Evolutionary conservation across 1,284 basidiomycete species (phyloP).

Genomic region (Cutaneotrichosporon mucoides): DNA sequence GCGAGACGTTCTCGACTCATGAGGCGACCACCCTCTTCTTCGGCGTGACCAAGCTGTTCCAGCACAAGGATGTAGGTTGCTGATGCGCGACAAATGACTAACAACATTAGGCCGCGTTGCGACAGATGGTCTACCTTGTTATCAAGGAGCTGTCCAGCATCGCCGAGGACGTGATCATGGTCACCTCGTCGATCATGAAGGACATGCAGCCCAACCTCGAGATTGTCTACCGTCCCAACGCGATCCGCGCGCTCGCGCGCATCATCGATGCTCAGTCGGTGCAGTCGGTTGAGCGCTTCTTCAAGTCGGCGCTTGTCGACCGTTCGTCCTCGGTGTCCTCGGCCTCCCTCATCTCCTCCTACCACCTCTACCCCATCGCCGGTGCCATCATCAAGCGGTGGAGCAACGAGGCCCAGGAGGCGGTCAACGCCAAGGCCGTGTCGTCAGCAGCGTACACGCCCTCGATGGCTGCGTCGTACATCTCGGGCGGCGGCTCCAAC

Average conservation of each 20-base stretch:
- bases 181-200: slow-evolving; percentile 99
- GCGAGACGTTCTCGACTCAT: slow-evolving; percentile 90
- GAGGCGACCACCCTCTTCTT: slow-evolving; percentile 99
- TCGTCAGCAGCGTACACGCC: slow-evolving; percentile 53
- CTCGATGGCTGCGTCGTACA: slow-evolving; percentile 57
- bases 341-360: slow-evolving; percentile 92
- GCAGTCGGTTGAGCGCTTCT: slow-evolving; percentile 97
- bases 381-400: slow-evolving; percentile 95
- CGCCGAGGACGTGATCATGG: slow-evolving; percentile 99
- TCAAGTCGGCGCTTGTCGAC: slow-evolving; percentile 99
- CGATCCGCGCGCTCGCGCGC: slow-evolving; percentile 90
- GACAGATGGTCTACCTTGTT: slow-evolving; percentile 97
- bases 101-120: slow-evolving; percentile 72
- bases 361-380: slow-evolving; percentile 90
- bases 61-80: slow-evolving; percentile 91
- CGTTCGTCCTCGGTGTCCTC: slow-evolving; percentile 93
- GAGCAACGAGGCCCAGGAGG: slow-evolving; percentile 98
- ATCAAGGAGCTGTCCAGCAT: slow-evolving; percentile 96
- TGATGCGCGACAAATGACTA: neutral
- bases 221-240: slow-evolving; percentile 97
- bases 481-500: slow-evolving; percentile 29
- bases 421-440: slow-evolving; percentile 82
- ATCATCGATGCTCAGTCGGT: slow-evolving; percentile 82
- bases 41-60: slow-evolving; percentile 97
- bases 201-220: slow-evolving; percentile 99